Conservation (phyloP, 2,329 filamentous ascomycete genomes). For the Fusarium udum region DNA sequence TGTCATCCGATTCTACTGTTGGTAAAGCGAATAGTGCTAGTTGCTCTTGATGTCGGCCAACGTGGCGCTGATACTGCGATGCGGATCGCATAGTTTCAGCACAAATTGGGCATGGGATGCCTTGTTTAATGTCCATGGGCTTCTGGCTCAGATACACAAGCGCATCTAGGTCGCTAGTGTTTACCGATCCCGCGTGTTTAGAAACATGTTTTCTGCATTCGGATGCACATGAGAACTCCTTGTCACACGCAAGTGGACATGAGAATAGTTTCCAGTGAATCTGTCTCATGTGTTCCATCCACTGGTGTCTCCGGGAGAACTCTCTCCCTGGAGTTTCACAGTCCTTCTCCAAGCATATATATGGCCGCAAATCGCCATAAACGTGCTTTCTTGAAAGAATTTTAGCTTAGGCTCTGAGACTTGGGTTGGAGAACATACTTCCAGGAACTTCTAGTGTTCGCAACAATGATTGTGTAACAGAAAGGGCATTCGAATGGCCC, state of each 20-base stretch:
- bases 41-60: neutral
- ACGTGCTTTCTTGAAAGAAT: neutral
- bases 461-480: neutral
- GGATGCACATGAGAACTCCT: rapidly evolving
- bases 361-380: neutral
- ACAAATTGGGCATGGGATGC: neutral
- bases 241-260: neutral
- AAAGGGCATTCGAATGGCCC: neutral
- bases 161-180: rapidly evolving
- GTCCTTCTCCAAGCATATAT: neutral
- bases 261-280: neutral
- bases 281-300: neutral
- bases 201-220: neutral
- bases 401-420: neutral
- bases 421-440: neutral
- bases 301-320: neutral
- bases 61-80: neutral
- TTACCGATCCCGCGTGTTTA: neutral
- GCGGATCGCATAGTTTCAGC: neutral
- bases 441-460: neutral
- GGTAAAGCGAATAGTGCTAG: neutral
- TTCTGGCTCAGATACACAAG: neutral
- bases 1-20: neutral
- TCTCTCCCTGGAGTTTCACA: neutral
- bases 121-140: neutral